A percentile compares a stretch with the other conserved stretches of the same genome.
Evolutionary conservation across 306 rosid genomes (phyloP).

Genomic region (Oxytropis ochrocephala): DNA sequence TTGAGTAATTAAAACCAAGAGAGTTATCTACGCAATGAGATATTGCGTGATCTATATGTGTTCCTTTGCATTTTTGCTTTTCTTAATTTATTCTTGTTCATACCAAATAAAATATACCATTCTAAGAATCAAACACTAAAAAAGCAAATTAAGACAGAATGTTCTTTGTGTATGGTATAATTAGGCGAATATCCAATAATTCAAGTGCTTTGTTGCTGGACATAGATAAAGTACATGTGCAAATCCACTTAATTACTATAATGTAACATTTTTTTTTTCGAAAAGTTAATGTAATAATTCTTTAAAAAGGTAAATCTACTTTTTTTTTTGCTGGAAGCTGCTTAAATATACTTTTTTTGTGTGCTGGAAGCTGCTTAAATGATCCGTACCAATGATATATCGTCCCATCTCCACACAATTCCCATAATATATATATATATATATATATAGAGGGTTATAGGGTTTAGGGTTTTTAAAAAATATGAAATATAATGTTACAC

Average conservation of each 20-base stretch:
- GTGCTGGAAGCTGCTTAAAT: too few relatives aligned
- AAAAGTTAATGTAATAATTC: neutral
- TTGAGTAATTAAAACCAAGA: neutral
- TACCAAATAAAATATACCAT: neutral
- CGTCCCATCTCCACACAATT: too few relatives aligned
- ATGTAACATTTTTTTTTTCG: too few relatives aligned
- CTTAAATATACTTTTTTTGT: neutral
- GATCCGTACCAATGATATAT: too few relatives aligned
- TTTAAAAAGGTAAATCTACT: neutral
- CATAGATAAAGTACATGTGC: neutral
- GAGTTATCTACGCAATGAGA: neutral
- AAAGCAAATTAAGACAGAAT: neutral
- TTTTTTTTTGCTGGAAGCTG: neutral
- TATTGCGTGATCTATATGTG: neutral
- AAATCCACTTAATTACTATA: neutral
- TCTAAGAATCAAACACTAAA: neutral
- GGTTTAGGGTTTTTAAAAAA: too few relatives aligned
- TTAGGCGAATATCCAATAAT: neutral
- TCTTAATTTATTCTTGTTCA: constrained; percentile 8
- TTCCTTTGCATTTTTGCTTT: constrained; percentile 4
- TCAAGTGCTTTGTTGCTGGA: constrained; percentile 1
- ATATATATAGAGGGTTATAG: too few relatives aligned
- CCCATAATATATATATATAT: too few relatives aligned
- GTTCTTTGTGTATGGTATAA: neutral
- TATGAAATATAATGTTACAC: too few relatives aligned